A percentile compares a stretch with the other conserved stretches of the same genome.
Conservation (phyloP, 805 yeast genomes). For the Suhomyces pyralidae region DNA sequence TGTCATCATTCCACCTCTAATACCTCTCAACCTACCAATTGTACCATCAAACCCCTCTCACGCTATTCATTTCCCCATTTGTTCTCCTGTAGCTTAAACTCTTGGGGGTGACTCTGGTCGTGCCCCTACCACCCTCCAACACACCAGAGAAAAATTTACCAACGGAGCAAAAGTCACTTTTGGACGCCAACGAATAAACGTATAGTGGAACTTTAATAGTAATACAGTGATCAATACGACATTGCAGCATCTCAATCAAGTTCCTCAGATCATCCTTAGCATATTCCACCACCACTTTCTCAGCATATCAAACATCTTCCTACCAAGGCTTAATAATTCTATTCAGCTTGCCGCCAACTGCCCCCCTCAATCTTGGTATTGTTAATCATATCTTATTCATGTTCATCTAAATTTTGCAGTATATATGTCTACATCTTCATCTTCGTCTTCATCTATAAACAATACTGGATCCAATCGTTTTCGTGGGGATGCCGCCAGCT, state of each 20-base stretch:
- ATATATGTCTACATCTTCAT: conserved; percentile 9
- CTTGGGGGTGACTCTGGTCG: neutral
- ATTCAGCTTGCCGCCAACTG: neutral
- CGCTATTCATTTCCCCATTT: neutral
- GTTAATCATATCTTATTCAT: conserved; percentile 3
- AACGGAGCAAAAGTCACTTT: neutral
- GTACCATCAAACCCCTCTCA: neutral
- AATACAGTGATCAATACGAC: neutral
- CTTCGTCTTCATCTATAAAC: conserved; percentile 23
- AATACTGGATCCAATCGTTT: conserved; percentile 33
- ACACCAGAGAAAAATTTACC: conserved; percentile 1
- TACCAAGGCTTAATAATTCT: neutral
- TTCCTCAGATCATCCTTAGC: neutral
- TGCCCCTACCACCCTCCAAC: neutral
- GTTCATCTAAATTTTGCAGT: conserved; percentile 3
- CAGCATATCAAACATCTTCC: neutral
- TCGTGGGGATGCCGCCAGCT: conserved; percentile 39
- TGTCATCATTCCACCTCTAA: neutral
- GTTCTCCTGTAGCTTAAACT: too few species aligned
- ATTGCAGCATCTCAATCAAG: neutral
- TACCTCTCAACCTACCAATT: neutral
- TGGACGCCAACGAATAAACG: neutral
- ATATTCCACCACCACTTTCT: neutral
- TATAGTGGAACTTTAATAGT: neutral
- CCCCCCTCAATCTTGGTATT: neutral